Percentiles rank a stretch among this genome's conserved stretches.
Evolutionary conservation across 202 grass and related monocot genomes (phyloP).

Genomic region (Schoenoplectus tabernaemontani): DNA sequence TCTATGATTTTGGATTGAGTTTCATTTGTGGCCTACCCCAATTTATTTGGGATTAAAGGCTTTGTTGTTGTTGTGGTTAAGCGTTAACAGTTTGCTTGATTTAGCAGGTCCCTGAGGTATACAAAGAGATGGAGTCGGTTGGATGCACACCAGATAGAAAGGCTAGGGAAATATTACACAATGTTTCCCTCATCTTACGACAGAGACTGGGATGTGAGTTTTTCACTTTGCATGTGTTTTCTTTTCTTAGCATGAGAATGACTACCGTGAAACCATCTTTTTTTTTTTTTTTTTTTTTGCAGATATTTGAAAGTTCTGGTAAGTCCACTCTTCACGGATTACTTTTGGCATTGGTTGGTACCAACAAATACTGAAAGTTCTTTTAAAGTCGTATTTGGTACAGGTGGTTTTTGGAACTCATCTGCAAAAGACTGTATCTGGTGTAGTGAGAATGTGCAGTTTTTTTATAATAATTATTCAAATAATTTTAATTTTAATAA

Average conservation of each 20-base stretch:
- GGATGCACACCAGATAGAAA: conserved; percentile 88
- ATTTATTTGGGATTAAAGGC: too few species aligned
- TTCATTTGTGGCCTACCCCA: too few species aligned
- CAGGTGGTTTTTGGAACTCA: background rate
- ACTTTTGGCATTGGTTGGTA: too few species aligned
- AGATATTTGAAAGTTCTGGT: conserved; percentile 19
- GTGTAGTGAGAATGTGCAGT: background rate
- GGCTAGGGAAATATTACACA: conserved; percentile 66
- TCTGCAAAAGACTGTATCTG: background rate
- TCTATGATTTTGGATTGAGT: too few species aligned
- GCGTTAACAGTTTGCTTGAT: background rate
- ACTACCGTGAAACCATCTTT: background rate
- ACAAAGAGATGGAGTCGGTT: conserved; percentile 52
- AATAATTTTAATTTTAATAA: too few species aligned
- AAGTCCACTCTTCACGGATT: background rate
- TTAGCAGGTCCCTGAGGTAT: conserved; percentile 33
- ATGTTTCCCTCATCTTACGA: conserved; percentile 41
- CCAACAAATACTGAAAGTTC: background rate
- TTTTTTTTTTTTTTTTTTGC: too few species aligned
- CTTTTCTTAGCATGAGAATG: background rate
- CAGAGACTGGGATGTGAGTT: conserved; percentile 51
- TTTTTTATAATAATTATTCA: too few species aligned
- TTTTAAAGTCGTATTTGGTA: background rate
- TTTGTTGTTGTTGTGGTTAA: too few species aligned
- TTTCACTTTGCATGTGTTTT: background rate